phyloP scores from a whole-genome alignment of 148 eudicot species.

The Euryodendron excelsum region DNA sequence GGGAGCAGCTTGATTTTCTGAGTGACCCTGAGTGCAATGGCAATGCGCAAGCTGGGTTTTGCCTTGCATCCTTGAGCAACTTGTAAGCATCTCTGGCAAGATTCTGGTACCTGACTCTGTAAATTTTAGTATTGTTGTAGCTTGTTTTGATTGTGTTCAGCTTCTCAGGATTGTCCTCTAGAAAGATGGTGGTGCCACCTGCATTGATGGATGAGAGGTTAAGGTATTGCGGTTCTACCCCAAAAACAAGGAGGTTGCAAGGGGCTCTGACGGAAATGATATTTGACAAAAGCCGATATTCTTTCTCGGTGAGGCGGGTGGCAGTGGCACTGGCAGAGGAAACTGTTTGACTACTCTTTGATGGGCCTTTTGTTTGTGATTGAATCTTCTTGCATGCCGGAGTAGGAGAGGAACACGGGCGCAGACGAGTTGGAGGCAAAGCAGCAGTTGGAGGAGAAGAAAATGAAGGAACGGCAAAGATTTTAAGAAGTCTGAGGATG shows the following conservation, averaged over 20 bases:
- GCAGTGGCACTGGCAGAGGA: not conserved
- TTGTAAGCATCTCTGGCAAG: slow-evolving; percentile 72
- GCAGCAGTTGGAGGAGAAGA: slow-evolving; percentile 26
- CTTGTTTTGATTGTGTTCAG: slow-evolving; percentile 18
- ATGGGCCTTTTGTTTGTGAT: too few species aligned
- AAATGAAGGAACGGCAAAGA: slow-evolving; percentile 44
- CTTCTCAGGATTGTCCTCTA: slow-evolving; percentile 51
- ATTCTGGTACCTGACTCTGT: slow-evolving; percentile 43
- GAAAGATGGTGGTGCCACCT: slow-evolving; percentile 58
- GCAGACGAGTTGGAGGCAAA: slow-evolving; percentile 9
- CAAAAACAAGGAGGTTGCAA: slow-evolving; percentile 79
- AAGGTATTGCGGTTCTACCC: slow-evolving; percentile 53
- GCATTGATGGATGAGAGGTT: slow-evolving; percentile 47
- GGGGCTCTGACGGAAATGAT: slow-evolving; percentile 55
- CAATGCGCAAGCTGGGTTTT: slow-evolving; percentile 37
- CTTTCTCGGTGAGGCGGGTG: slow-evolving; percentile 58
- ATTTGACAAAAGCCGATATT: slow-evolving; percentile 43
- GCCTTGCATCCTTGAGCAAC: slow-evolving; percentile 61
- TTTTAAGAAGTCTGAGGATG: slow-evolving; percentile 56
- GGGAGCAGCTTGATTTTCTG: slow-evolving; percentile 44
- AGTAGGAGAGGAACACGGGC: not conserved
- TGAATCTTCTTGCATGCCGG: slow-evolving; percentile 11
- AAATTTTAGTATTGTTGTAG: slow-evolving; percentile 39
- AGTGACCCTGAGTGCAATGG: slow-evolving; percentile 21
- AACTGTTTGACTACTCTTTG: not conserved